Evolutionary conservation across 192 early-diverging fungal species (phyloP).

Genomic region (Phlyctochytrium arcticum): DNA sequence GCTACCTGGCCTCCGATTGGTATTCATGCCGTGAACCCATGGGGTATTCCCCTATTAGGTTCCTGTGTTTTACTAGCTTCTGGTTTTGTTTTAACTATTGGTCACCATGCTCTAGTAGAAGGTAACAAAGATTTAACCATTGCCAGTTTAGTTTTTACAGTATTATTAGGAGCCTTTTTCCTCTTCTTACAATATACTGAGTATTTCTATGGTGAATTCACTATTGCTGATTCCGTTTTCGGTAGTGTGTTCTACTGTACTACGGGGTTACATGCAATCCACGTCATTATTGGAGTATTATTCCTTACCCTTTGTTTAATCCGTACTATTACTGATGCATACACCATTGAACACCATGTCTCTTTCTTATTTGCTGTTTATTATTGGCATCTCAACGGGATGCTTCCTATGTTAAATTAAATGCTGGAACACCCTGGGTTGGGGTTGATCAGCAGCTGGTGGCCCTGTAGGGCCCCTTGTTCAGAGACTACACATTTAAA

Average conservation of each 20-base stretch:
- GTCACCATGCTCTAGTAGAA: constrained; percentile 7
- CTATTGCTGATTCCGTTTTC: constrained; percentile 24
- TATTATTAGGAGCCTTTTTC: constrained; percentile 23
- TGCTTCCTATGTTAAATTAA: too few species aligned
- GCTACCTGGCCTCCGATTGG: constrained; percentile 23
- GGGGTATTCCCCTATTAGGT: constrained; percentile 21
- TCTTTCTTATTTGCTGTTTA: constrained; percentile 11
- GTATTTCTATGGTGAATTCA: constrained; percentile 24
- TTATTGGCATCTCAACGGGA: constrained; percentile 18
- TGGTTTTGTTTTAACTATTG: constrained; percentile 20
- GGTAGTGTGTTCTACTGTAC: constrained; percentile 19
- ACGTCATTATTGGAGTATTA: constrained; percentile 4
- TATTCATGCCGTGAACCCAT: constrained; percentile 16
- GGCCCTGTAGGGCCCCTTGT: too few species aligned
- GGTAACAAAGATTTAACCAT: constrained; percentile 20
- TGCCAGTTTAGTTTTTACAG: constrained; percentile 17
- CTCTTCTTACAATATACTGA: constrained; percentile 23
- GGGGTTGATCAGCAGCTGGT: too few species aligned
- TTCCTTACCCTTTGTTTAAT: constrained; percentile 10
- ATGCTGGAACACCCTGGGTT: too few species aligned
- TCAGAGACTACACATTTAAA: too few species aligned
- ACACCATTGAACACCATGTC: constrained; percentile 15
- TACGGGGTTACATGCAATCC: constrained; percentile 12
- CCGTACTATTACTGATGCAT: constrained; percentile 8
- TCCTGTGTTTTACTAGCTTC: constrained; percentile 26